Evolutionary conservation across 768 basidiomycete genomes (phyloP), one percentile per base, ranked within the genome.

Genomic region (Suillus bovinus): DNA sequence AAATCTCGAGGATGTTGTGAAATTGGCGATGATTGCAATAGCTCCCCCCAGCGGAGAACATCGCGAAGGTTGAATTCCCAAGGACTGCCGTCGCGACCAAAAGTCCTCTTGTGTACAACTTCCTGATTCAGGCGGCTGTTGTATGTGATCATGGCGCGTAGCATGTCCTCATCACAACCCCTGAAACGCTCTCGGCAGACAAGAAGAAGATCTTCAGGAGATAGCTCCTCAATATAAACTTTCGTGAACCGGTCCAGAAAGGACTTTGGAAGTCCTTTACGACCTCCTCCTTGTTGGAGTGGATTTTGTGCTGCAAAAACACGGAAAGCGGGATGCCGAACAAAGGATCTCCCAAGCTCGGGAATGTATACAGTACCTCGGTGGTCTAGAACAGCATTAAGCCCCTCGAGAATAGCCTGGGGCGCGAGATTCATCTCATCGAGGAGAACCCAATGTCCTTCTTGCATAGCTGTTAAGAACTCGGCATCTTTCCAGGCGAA

Each of bases 371-470:
- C 94, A 1, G 89, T 87, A 33, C 97, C 96, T 58, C 97, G 88
- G 75, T 99, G 96, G 74, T 99, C 97, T 34, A 99, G 78, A 11
- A 96, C 86, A 1, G 97, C 94, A 70, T 99, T 99, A 44, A 99
- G 84, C 33, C 97, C 97, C 77, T 99, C 97, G 2, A 99, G 85
- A 5, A 99, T 90, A 0, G 97, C 89, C 70, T 99, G 96, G 34
- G 96, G 93, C 0, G 96, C 96, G 42, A 99, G 82, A 71, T 99
- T 99, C 97, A 99, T 99, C 74, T 99, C 97, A 71, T 99, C 97
- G 11, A 99, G 83, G 7, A 99, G 85, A 6, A 99, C 96, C 97
- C 97, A 99, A 63, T 93, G 88, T 1, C 97, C 97, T n/a, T 91
- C 84, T 71, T 97, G 94, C 76, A 99, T 77, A 1, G 97, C 96